phyloP scores from a whole-genome alignment of 2,329 filamentous ascomycete species.

The Penicillium sp. region DNA sequence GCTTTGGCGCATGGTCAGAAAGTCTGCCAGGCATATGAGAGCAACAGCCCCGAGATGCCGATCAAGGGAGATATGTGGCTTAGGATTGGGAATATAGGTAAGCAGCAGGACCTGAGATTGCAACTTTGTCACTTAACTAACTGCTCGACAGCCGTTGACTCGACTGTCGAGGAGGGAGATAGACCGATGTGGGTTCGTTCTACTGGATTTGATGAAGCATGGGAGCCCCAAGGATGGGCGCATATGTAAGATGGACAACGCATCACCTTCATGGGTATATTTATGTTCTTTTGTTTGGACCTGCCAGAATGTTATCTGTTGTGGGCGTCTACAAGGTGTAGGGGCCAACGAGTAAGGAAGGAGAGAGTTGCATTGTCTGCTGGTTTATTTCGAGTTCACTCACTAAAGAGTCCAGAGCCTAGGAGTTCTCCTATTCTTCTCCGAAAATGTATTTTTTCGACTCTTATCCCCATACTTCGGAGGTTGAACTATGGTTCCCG shows the following conservation, averaged over 20 bases:
- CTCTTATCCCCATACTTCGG: background rate
- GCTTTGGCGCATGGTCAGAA: slow-evolving; percentile 65
- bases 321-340: too few species aligned
- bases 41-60: slow-evolving; percentile 23
- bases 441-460: background rate
- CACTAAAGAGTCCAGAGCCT: background rate
- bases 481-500: slow-evolving; percentile 14
- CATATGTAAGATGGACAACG: slow-evolving; percentile 15
- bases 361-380: background rate
- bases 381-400: background rate
- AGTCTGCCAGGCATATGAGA: slow-evolving; percentile 42
- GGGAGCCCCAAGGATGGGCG: slow-evolving; percentile 28
- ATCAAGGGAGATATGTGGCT: slow-evolving; percentile 47
- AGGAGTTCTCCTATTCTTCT: background rate
- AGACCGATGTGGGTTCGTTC: slow-evolving; percentile 39
- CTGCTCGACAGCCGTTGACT: slow-evolving; percentile 34
- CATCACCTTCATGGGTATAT: background rate
- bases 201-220: slow-evolving; percentile 44
- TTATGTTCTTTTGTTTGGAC: background rate
- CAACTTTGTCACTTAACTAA: slow-evolving; percentile 3
- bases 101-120: slow-evolving; percentile 9
- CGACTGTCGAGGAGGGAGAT: slow-evolving; percentile 29
- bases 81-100: slow-evolving; percentile 46
- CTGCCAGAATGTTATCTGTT: background rate
- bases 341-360: too few species aligned